A percentile compares a stretch with the other conserved stretches of the same genome.
Conservation (phyloP, 2,329 filamentous ascomycete genomes). For the Colletotrichum magnum region DNA sequence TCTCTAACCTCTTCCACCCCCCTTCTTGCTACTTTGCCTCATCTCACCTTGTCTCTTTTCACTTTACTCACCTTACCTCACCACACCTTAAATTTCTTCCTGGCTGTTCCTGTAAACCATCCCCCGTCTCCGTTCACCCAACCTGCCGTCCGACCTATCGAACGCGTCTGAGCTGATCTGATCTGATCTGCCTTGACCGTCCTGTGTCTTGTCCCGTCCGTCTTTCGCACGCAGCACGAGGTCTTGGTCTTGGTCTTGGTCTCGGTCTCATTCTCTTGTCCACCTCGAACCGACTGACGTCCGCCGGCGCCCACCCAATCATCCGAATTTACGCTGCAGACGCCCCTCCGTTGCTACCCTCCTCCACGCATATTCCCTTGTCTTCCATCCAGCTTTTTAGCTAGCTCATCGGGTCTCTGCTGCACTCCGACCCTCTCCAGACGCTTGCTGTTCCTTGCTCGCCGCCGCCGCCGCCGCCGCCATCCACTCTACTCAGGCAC, state of each 20-base stretch:
- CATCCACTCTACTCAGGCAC: slow-evolving; percentile 4
- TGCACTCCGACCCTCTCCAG: slow-evolving; percentile 29
- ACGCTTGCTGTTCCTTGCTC: slow-evolving; percentile 35
- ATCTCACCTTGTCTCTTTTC: background rate
- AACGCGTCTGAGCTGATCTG: slow-evolving; percentile 2
- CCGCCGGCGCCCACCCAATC: slow-evolving; percentile 35
- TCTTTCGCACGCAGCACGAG: slow-evolving; percentile 6
- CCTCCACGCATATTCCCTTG: slow-evolving; percentile 29
- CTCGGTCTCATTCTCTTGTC: slow-evolving; percentile 26
- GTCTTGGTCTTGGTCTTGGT: slow-evolving; percentile 19
- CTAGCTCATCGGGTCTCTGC: slow-evolving; percentile 26
- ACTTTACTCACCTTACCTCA: slow-evolving; percentile 5
- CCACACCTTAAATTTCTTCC: slow-evolving; percentile 10
- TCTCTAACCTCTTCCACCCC: slow-evolving; percentile 1
- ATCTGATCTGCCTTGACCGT: slow-evolving; percentile 24
- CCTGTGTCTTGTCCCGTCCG: slow-evolving; percentile 12
- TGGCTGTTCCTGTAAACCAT: background rate
- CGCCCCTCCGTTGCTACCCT: slow-evolving; percentile 35
- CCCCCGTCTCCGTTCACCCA: slow-evolving; percentile 3
- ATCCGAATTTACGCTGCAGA: slow-evolving; percentile 35
- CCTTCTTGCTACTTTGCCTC: slow-evolving; percentile 5
- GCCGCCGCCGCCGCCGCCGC: background rate
- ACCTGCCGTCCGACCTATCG: background rate
- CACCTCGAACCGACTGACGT: slow-evolving; percentile 24
- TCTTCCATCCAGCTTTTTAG: slow-evolving; percentile 23